Evolutionary conservation across 2,329 filamentous ascomycete genomes (phyloP).

Genomic region (Epichloe baconii): DNA sequence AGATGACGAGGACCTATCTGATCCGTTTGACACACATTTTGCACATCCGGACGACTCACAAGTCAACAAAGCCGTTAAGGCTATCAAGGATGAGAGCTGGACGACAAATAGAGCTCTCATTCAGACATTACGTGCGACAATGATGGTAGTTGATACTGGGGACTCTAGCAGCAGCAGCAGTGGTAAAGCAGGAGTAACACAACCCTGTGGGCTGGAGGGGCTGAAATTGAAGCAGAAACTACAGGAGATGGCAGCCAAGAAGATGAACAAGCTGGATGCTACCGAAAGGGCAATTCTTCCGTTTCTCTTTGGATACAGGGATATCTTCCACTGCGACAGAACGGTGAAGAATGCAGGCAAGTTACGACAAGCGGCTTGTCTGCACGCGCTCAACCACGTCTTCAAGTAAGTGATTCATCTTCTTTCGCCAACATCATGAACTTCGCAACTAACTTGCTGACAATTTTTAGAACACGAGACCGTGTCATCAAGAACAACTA

Average conservation of each 20-base stretch:
- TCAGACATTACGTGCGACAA: conserved; percentile 34
- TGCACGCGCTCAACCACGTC: conserved; percentile 85
- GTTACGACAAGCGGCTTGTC: conserved; percentile 58
- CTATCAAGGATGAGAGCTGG: conserved; percentile 38
- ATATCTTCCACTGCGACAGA: conserved; percentile 64
- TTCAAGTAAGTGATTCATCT: conserved; percentile 49
- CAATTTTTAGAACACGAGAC: conserved; percentile 57
- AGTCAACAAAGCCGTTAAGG: conserved; percentile 39
- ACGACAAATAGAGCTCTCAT: conserved; percentile 31
- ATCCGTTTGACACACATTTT: conserved; percentile 78
- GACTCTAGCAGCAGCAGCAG: neutral
- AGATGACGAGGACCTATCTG: conserved; percentile 40
- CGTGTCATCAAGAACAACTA: conserved; percentile 86
- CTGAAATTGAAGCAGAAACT: conserved; percentile 48
- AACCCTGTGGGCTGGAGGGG: conserved; percentile 46
- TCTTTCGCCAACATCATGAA: too few relatives aligned
- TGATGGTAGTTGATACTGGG: conserved; percentile 31
- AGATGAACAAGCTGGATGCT: conserved; percentile 43
- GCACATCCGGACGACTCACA: conserved; percentile 49
- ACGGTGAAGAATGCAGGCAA: conserved; percentile 53
- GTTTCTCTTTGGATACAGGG: conserved; percentile 68
- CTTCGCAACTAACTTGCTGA: neutral
- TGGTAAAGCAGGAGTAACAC: conserved; percentile 17
- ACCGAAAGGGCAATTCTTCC: conserved; percentile 55
- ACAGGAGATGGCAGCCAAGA: conserved; percentile 36